Percentiles rank a stretch among this genome's conserved stretches.
Conservation (phyloP, 768 basidiomycete genomes). For the Leccinum arenicola region DNA sequence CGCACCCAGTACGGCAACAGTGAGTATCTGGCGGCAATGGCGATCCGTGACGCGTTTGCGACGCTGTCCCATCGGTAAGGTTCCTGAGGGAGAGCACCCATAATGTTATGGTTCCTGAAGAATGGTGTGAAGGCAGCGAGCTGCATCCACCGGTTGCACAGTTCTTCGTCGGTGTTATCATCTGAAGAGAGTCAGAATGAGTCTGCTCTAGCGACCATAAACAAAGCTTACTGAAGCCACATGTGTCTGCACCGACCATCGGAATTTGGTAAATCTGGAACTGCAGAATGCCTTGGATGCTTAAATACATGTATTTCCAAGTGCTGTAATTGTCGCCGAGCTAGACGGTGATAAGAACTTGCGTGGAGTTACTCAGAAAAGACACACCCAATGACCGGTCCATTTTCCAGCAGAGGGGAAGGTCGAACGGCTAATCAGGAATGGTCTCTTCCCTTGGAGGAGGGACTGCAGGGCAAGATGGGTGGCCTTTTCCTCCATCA, state of each 20-base stretch:
- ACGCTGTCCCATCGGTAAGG: conserved; percentile 83
- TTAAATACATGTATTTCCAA: conserved; percentile 70
- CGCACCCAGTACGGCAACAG: conserved; percentile 78
- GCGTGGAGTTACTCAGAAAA: not conserved
- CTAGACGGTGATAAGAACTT: conserved; percentile 28
- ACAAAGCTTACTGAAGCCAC: conserved; percentile 28
- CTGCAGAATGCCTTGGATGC: conserved; percentile 76
- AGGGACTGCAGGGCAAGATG: conserved; percentile 55
- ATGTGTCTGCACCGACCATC: conserved; percentile 78
- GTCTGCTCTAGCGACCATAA: not conserved
- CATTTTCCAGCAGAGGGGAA: conserved; percentile 67
- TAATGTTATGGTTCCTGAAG: conserved; percentile 74
- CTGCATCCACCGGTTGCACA: conserved; percentile 86
- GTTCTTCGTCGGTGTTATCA: conserved; percentile 74
- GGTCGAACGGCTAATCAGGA: conserved; percentile 67
- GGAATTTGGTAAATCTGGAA: conserved; percentile 87
- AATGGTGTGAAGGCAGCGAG: conserved; percentile 82
- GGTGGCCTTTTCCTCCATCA: conserved; percentile 69
- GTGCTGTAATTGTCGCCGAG: conserved; percentile 76
- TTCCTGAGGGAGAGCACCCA: conserved; percentile 68
- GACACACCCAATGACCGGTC: conserved; percentile 66
- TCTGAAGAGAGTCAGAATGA: conserved; percentile 9
- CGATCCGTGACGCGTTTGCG: conserved; percentile 73
- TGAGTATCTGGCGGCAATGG: conserved; percentile 66
- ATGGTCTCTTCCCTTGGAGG: conserved; percentile 60